phyloP scores from a whole-genome alignment of 768 basidiomycete genomes.

The Termitomyces sp. region DNA sequence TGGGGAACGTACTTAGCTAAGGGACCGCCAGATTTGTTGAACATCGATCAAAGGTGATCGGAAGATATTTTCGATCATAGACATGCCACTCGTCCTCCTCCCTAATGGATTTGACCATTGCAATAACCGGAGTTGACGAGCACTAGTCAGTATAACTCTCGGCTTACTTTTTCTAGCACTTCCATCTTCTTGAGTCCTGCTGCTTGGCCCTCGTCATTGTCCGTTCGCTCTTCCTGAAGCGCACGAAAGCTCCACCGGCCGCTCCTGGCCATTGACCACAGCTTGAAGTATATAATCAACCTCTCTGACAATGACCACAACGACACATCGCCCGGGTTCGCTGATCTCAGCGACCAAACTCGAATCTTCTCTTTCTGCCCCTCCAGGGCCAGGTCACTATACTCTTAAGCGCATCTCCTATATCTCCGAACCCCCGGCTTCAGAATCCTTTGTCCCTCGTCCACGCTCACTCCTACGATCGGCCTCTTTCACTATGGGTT shows the following conservation, averaged over 20 bases:
- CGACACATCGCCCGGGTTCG: slow-evolving; percentile 11
- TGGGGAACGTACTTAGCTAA: not conserved
- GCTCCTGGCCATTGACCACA: slow-evolving; percentile 2
- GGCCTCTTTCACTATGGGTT: slow-evolving; percentile 35
- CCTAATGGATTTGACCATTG: slow-evolving; percentile 13
- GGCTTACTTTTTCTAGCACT: slow-evolving; percentile 1
- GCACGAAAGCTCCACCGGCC: slow-evolving; percentile 1
- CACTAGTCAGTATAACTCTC: slow-evolving; percentile 1
- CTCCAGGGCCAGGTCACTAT: slow-evolving; percentile 31
- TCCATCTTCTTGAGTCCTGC: not conserved
- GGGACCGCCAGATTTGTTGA: too few species aligned
- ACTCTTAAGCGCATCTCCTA: slow-evolving; percentile 35
- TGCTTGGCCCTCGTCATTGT: slow-evolving; percentile 6
- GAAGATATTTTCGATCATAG: slow-evolving; percentile 8
- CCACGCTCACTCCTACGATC: slow-evolving; percentile 26
- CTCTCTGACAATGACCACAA: slow-evolving; percentile 14
- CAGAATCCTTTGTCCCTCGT: slow-evolving; percentile 14
- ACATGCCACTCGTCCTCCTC: not conserved
- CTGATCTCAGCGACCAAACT: slow-evolving; percentile 11
- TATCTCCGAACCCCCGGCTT: slow-evolving; percentile 20
- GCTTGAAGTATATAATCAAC: slow-evolving; percentile 14
- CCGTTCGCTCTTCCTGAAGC: not conserved
- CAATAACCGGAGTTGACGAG: slow-evolving; percentile 12
- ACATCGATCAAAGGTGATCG: slow-evolving; percentile 9
- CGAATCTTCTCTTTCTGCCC: slow-evolving; percentile 11